Percentiles rank a stretch among this genome's conserved stretches.
Conservation (phyloP, 495 filamentous ascomycete genomes). For the Penicillium longicatenatum region DNA sequence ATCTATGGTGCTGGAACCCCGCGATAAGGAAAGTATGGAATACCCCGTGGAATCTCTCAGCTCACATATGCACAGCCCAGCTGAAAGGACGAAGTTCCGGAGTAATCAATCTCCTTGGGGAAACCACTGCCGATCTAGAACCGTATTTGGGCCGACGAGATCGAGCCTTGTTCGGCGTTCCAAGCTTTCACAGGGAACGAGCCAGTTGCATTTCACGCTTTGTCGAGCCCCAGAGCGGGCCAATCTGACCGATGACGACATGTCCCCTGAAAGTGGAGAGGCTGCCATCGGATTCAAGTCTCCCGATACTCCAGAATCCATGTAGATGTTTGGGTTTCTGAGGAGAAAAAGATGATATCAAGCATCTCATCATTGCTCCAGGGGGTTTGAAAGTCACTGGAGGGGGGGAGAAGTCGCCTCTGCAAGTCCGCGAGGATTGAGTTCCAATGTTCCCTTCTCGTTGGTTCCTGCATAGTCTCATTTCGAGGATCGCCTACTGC, state of each 20-base stretch:
- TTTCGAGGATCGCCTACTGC: constrained; percentile 13
- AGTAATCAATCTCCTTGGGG: constrained; percentile 9
- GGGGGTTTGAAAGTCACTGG: too few relatives aligned
- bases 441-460: not conserved
- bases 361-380: not conserved
- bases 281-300: too few relatives aligned
- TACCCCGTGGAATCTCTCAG: not conserved
- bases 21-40: too few relatives aligned
- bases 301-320: too few relatives aligned
- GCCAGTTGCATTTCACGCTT: constrained; percentile 11
- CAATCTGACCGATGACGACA: constrained; percentile 22
- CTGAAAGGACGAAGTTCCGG: constrained; percentile 8
- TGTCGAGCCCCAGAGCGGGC: constrained; percentile 12
- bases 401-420: too few relatives aligned
- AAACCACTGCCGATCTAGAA: constrained; percentile 21
- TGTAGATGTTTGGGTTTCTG: too few relatives aligned
- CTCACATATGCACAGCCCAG: constrained; percentile 4
- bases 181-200: constrained; percentile 1
- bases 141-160: constrained; percentile 11
- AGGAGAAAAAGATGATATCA: not conserved
- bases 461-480: constrained; percentile 1
- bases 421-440: too few relatives aligned
- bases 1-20: too few relatives aligned
- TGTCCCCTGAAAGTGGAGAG: constrained; percentile 15
- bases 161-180: constrained; percentile 18